Conservation (phyloP, 257 asterid genomes). For the Petunia axillaris region DNA sequence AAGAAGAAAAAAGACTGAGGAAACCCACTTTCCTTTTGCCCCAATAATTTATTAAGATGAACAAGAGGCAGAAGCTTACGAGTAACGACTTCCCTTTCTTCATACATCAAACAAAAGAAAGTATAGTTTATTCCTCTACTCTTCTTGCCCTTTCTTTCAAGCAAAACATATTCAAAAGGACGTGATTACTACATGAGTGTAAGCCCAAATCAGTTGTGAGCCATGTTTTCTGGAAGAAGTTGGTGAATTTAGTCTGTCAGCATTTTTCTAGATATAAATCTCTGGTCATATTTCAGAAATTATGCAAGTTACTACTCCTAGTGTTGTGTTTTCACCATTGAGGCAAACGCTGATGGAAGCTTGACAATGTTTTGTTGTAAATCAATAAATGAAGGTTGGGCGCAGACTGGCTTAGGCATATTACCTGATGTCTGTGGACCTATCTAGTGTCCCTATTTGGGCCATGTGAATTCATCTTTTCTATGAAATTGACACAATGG, state of each 20-base stretch:
- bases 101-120: constrained; percentile 13
- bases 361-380: neutral
- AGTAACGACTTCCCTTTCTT: neutral
- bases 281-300: constrained; percentile 7
- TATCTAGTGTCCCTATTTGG: neutral
- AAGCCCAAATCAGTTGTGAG: constrained; percentile 5
- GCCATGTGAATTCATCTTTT: constrained; percentile 6
- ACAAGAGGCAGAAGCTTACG: constrained; percentile 1
- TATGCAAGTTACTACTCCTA: neutral
- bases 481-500: neutral
- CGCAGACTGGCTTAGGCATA: neutral
- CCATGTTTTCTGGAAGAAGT: neutral
- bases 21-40: constrained; percentile 15
- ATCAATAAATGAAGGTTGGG: neutral
- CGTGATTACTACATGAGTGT: neutral
- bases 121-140: neutral
- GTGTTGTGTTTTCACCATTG: neutral
- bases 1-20: constrained; percentile 13
- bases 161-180: neutral
- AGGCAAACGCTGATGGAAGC: neutral
- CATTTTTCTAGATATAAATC: neutral
- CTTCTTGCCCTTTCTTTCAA: neutral
- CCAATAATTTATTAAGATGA: neutral
- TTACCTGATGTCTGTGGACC: neutral
- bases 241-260: neutral